Evolutionary conservation across 1,284 basidiomycete species (phyloP).

Genomic region (Apiotrichum veenhuisii): DNA sequence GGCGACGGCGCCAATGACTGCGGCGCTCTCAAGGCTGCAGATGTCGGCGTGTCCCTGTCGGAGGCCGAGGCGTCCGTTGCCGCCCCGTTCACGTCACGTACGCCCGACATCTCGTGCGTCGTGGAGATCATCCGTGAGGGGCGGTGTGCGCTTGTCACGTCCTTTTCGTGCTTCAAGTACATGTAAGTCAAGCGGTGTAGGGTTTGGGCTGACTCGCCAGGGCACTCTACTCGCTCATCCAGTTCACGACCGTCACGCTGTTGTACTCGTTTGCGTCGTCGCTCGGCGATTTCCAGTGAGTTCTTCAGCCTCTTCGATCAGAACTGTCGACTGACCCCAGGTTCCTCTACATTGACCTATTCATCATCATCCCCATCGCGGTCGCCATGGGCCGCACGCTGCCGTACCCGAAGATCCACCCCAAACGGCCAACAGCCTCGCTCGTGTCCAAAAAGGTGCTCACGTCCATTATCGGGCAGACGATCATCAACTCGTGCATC

Average conservation of each 20-base stretch:
- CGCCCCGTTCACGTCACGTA: slow-evolving; percentile 92
- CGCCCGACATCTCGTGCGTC: slow-evolving; percentile 93
- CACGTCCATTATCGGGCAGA: slow-evolving; percentile 88
- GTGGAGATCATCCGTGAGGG: slow-evolving; percentile 96
- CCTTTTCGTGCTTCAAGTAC: slow-evolving; percentile 99
- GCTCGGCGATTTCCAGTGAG: slow-evolving; percentile 83
- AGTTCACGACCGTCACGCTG: slow-evolving; percentile 70
- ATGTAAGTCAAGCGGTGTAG: slow-evolving; percentile 62
- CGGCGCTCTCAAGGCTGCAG: slow-evolving; percentile 95
- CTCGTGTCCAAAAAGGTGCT: slow-evolving; percentile 95
- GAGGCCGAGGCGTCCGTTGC: slow-evolving; percentile 99
- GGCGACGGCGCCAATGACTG: slow-evolving; percentile 99
- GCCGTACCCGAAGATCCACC: slow-evolving; percentile 79
- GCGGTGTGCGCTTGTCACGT: slow-evolving; percentile 89
- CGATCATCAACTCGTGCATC: slow-evolving; percentile 74
- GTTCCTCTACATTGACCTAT: slow-evolving; percentile 92
- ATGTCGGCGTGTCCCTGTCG: slow-evolving; percentile 93
- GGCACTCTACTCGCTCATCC: slow-evolving; percentile 53
- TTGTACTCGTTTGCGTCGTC: slow-evolving; percentile 96
- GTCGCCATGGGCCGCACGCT: slow-evolving; percentile 94
- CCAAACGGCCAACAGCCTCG: slow-evolving; percentile 91
- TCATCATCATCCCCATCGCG: slow-evolving; percentile 95
- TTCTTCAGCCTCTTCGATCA: too few relatives aligned
- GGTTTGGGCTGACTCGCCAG: slow-evolving; percentile 14
- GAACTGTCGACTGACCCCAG: too few relatives aligned